Percentiles rank a stretch among this genome's conserved stretches.
Conservation (phyloP, 768 basidiomycete genomes). For the Dacryopinax primogenitus region DNA sequence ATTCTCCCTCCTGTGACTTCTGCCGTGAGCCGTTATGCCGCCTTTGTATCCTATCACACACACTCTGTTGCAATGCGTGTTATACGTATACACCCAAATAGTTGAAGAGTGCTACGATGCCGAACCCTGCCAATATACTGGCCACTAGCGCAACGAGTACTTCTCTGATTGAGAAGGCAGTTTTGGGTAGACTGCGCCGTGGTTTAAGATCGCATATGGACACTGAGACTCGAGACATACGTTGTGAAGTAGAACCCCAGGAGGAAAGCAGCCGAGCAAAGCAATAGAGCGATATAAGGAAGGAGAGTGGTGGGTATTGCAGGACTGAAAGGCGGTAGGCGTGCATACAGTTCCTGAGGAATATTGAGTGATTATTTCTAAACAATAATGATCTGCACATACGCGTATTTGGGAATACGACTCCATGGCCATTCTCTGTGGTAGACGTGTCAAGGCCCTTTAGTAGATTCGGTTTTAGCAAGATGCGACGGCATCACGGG, state of each 20-base stretch:
- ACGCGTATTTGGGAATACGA: not conserved
- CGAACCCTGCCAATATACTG: conserved; percentile 72
- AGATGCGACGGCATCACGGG: not conserved
- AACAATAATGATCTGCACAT: not conserved
- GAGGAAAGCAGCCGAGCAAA: conserved; percentile 63
- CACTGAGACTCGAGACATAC: conserved; percentile 29
- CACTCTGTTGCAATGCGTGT: conserved; percentile 5
- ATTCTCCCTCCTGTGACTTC: not conserved
- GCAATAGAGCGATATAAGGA: conserved; percentile 60
- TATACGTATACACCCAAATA: conserved; percentile 74
- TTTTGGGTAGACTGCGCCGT: conserved; percentile 57
- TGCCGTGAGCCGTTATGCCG: not conserved
- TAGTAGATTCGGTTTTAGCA: not conserved
- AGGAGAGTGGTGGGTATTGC: conserved; percentile 52
- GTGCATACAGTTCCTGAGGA: conserved; percentile 45
- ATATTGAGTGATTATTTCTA: not conserved
- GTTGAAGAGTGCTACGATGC: conserved; percentile 81
- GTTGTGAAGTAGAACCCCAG: conserved; percentile 84
- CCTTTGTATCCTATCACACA: conserved; percentile 5
- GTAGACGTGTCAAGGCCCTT: not conserved
- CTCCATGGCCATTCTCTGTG: not conserved
- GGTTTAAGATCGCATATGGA: conserved; percentile 14
- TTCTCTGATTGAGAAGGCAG: conserved; percentile 50
- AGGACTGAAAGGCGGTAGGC: conserved; percentile 60
- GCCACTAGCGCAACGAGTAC: conserved; percentile 55